phyloP scores from a whole-genome alignment of 768 basidiomycete genomes.

The Cystobasidium onofrii region DNA sequence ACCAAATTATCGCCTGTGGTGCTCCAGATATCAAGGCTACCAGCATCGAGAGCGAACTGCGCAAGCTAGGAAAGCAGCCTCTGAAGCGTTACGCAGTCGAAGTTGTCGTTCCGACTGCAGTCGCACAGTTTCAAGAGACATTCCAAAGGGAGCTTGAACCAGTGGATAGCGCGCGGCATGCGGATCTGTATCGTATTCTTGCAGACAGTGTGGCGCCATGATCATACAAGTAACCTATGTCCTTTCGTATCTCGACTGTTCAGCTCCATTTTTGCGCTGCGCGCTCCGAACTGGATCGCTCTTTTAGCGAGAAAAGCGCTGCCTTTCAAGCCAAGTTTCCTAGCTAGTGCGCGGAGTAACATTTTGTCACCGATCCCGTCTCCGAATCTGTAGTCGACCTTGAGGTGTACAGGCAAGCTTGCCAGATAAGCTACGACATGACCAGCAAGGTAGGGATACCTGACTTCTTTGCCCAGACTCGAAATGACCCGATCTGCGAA shows the following conservation, averaged over 20 bases:
- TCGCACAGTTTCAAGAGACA: constrained; percentile 7
- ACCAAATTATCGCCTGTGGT: constrained; percentile 82
- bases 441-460: constrained; percentile 61
- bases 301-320: constrained; percentile 73
- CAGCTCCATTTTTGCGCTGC: constrained; percentile 41
- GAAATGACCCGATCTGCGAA: constrained; percentile 67
- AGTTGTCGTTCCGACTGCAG: constrained; percentile 28
- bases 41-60: constrained; percentile 42
- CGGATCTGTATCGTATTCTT: background rate
- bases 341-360: constrained; percentile 63
- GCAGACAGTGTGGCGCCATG: background rate
- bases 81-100: background rate
- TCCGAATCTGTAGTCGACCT: constrained; percentile 66
- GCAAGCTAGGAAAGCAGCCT: constrained; percentile 2
- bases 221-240: background rate
- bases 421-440: constrained; percentile 36
- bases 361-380: constrained; percentile 85
- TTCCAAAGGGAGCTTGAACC: constrained; percentile 20
- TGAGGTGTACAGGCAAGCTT: constrained; percentile 64
- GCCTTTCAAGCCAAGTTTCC: constrained; percentile 63
- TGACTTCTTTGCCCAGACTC: constrained; percentile 79
- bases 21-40: constrained; percentile 71
- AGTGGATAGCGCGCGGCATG: background rate
- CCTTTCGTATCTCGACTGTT: constrained; percentile 32
- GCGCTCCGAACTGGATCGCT: constrained; percentile 87